Evolutionary conservation across 805 yeast species (phyloP).

Genomic region (Maudiozyma pseudohumilis): DNA sequence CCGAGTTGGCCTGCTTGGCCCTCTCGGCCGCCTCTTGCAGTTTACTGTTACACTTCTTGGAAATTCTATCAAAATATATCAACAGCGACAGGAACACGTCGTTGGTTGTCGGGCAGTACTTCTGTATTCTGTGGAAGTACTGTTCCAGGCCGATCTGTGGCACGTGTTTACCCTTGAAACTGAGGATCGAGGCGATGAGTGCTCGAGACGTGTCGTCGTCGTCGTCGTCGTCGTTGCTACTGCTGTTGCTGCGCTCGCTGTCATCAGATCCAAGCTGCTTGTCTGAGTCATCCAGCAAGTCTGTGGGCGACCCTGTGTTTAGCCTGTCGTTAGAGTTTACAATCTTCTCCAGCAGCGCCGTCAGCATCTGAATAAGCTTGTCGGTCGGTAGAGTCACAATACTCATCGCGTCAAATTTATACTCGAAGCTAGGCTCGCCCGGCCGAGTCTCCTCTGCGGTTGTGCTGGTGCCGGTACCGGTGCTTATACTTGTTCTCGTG

Average conservation of each 20-base stretch:
- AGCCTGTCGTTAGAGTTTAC: slow-evolving; percentile 82
- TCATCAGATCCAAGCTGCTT: no score
- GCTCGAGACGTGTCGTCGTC: not conserved
- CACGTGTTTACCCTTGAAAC: slow-evolving; percentile 91
- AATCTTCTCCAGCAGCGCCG: slow-evolving; percentile 75
- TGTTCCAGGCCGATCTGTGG: slow-evolving; percentile 93
- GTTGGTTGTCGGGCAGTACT: slow-evolving; percentile 97
- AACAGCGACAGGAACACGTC: slow-evolving; percentile 85
- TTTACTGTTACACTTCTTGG: slow-evolving; percentile 42
- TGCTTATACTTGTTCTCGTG: not conserved
- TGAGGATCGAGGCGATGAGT: slow-evolving; percentile 40
- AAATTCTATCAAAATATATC: slow-evolving; percentile 91
- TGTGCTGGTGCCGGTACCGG: not conserved
- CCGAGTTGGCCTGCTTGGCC: not conserved
- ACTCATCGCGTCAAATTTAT: slow-evolving; percentile 24
- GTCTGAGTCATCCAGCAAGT: not conserved
- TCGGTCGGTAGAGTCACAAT: slow-evolving; percentile 77
- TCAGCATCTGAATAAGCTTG: slow-evolving; percentile 73
- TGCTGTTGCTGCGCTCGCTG: slow-evolving; percentile 33
- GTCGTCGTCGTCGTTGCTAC: slow-evolving; percentile 22
- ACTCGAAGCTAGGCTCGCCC: not conserved
- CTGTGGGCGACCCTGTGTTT: slow-evolving; percentile 19
- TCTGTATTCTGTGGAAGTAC: slow-evolving; percentile 78
- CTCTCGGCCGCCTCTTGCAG: slow-evolving; percentile 1
- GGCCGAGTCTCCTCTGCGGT: not conserved